phyloP scores from a whole-genome alignment of 2,329 filamentous ascomycete species.

The Alternaria brassicicola region DNA sequence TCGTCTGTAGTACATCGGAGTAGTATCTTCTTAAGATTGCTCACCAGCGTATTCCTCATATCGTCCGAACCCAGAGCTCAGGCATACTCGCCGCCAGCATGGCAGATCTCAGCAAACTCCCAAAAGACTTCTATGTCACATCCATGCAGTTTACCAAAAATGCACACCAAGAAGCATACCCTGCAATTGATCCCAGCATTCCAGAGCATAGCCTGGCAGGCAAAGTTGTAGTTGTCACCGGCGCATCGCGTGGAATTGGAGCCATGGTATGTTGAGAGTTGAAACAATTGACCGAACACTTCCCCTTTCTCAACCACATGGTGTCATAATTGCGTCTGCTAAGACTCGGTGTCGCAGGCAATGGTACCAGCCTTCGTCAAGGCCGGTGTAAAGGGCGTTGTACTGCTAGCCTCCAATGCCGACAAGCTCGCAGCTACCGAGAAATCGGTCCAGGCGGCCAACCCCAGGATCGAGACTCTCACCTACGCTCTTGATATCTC shows the following conservation, averaged over 20 bases:
- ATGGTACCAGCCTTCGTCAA: constrained; percentile 45
- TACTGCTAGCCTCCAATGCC: constrained; percentile 40
- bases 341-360: constrained; percentile 16
- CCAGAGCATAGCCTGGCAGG: constrained; percentile 42
- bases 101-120: constrained; percentile 17
- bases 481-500: constrained; percentile 38
- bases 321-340: neutral
- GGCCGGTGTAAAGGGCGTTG: constrained; percentile 43
- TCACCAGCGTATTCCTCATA: neutral
- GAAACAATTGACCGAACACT: neutral
- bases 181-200: constrained; percentile 47
- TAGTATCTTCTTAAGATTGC: neutral
- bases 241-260: constrained; percentile 50
- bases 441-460: constrained; percentile 33
- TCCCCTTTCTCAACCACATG: neutral
- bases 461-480: constrained; percentile 40
- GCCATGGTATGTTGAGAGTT: constrained; percentile 18
- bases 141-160: constrained; percentile 17
- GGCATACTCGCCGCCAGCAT: neutral
- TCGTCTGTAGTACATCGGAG: neutral
- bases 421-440: constrained; percentile 31
- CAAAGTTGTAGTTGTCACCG: constrained; percentile 50
- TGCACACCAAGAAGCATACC: constrained; percentile 47
- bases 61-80: neutral
- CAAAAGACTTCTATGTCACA: constrained; percentile 20